phyloP scores from a whole-genome alignment of 148 eudicot species.

The Rhododendron ovatum region DNA sequence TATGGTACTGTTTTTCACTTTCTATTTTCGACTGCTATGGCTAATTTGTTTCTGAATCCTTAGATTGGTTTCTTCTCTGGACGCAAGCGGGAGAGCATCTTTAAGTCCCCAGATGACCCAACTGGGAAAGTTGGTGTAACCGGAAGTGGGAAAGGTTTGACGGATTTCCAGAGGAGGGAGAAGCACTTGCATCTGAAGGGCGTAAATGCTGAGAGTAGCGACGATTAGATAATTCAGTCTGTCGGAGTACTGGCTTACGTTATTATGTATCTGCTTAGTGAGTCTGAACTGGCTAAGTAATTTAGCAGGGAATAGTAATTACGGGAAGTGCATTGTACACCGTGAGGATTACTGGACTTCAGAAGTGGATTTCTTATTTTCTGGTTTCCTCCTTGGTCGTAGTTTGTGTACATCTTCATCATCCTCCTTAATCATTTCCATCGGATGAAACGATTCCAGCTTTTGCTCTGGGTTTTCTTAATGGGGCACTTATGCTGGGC shows the following conservation, averaged over 20 bases:
- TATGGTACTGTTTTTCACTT: background rate
- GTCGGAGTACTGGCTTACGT: background rate
- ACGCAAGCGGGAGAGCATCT: constrained; percentile 89
- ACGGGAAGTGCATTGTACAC: background rate
- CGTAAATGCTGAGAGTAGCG: constrained; percentile 52
- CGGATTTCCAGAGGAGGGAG: constrained; percentile 92
- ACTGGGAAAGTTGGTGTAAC: constrained; percentile 94
- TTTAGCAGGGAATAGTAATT: background rate
- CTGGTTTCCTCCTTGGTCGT: background rate
- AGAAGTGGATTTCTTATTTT: background rate
- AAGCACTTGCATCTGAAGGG: constrained; percentile 96
- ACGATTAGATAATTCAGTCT: constrained; percentile 31
- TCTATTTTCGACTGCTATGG: background rate
- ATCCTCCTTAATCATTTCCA: background rate
- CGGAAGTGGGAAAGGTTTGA: constrained; percentile 97
- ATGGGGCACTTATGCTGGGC: background rate
- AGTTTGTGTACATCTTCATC: background rate
- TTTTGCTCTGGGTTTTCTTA: background rate
- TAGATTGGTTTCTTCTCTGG: constrained; percentile 97
- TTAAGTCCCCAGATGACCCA: constrained; percentile 98
- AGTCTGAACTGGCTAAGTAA: background rate
- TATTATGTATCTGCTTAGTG: background rate
- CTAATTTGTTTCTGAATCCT: background rate
- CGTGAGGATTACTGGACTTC: background rate
- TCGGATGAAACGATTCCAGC: background rate